Evolutionary conservation across 768 basidiomycete genomes (phyloP), one percentile per base, ranked within the genome.

Genomic region (Boletus rubroflammeus): DNA sequence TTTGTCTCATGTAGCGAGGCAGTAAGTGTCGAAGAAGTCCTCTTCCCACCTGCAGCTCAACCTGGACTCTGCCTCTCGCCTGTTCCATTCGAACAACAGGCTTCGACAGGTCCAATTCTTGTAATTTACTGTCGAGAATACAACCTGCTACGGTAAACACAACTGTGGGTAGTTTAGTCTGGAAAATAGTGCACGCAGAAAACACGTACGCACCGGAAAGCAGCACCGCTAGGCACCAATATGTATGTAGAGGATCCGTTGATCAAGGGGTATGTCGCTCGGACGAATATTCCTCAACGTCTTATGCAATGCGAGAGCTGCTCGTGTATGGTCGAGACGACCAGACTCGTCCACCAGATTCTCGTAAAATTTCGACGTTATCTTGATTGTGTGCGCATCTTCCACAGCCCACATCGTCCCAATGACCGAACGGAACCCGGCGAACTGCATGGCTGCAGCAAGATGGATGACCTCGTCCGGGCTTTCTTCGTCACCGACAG

Each of bases 81-180:
- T 2, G 23, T 4, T 25, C 23, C 2, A 25, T 25, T 25, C 23
- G 23, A 25, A 25, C 23, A 25, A 25, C 75, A 90, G 93, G 70
- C 85, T 91, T 6, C 90, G 8, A 19, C 36, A 19, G 10, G 36
- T 38, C 10, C 3, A n/a, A n/a, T n/a, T 3, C 0, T 3, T 4
- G 19, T 10, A 10, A n/a, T 7, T 34, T 15, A 34, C n/a, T 10
- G 14, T 14, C 34, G 5, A 15, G 34, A 34, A 34, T 34, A 34
- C 32, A 34, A 34, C 14, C 14, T 34, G 32, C 14, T 15, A 15
- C 34, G 15, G 34, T 15, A 34, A 34, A 3, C 3, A 34, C 15
- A 15, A 15, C 34, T 34, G 14, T 34, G 34, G 14, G 15, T 32
- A 5, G 11, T 32, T 32, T 14, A 34, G 2, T 34, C 15, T 34